phyloP scores from a whole-genome alignment of 2,329 filamentous ascomycete genomes.

The Fusarium anguioides region DNA sequence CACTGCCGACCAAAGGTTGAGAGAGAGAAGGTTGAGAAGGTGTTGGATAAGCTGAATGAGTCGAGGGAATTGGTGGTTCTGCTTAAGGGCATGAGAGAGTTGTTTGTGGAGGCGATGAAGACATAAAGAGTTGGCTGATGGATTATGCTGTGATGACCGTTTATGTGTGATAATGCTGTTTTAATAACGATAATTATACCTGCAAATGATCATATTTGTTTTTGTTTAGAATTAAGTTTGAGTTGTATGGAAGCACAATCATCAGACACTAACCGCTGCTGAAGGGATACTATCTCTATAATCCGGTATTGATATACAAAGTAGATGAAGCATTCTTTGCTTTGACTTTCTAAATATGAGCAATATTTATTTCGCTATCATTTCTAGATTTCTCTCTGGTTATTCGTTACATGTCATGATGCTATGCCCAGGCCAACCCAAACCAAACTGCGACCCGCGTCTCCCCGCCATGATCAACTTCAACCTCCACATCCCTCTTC shows the following conservation, averaged over 20 bases:
- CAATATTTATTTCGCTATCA: no score
- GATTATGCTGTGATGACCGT: constrained; percentile 15
- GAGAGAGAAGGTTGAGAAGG: constrained; percentile 78
- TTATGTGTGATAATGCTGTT: constrained; percentile 22
- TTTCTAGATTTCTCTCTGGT: not conserved
- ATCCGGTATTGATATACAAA: no score
- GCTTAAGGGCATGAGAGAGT: constrained; percentile 83
- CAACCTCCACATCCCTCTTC: constrained; percentile 34
- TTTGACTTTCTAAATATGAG: not conserved
- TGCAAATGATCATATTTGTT: not conserved
- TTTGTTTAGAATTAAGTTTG: not conserved
- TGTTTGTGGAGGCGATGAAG: constrained; percentile 77
- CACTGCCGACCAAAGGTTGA: constrained; percentile 86
- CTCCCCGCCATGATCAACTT: constrained; percentile 33
- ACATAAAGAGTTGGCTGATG: constrained; percentile 48
- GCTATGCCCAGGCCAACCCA: not conserved
- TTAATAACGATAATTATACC: constrained; percentile 14
- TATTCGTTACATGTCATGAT: constrained; percentile 2
- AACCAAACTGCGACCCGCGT: constrained; percentile 34
- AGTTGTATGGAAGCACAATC: not conserved
- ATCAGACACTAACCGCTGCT: no score
- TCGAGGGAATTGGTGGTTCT: constrained; percentile 76
- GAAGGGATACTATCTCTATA: no score
- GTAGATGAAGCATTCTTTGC: no score
- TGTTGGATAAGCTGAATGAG: constrained; percentile 85